phyloP scores from a whole-genome alignment of 1,284 basidiomycete species.

The Gymnopus androsaceus region DNA sequence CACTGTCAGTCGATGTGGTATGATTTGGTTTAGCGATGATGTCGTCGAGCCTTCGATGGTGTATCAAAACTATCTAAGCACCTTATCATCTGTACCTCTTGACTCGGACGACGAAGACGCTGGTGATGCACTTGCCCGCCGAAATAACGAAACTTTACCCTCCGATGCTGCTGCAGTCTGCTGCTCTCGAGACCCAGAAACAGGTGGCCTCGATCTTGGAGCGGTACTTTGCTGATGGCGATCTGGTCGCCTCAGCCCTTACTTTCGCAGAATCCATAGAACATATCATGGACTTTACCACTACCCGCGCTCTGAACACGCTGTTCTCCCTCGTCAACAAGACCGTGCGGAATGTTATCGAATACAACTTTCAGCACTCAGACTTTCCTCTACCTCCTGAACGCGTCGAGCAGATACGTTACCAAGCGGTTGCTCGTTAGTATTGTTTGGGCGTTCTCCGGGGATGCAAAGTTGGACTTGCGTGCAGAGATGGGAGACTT shows the following conservation, averaged over 20 bases:
- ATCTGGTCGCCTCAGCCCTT: constrained; percentile 81
- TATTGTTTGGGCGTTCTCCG: constrained; percentile 98
- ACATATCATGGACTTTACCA: constrained; percentile 99
- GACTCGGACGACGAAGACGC: constrained; percentile 90
- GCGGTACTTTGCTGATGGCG: constrained; percentile 81
- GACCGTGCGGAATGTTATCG: constrained; percentile 89
- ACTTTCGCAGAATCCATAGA: constrained; percentile 81
- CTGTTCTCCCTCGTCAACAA: constrained; percentile 98
- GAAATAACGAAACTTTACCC: constrained; percentile 48
- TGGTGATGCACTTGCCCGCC: constrained; percentile 61
- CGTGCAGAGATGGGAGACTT: constrained; percentile 92
- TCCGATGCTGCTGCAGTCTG: constrained; percentile 56
- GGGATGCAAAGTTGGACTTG: constrained; percentile 89
- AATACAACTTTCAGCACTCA: constrained; percentile 92
- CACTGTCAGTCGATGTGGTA: constrained; percentile 99
- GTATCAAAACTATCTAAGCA: constrained; percentile 85
- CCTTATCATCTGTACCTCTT: constrained; percentile 76
- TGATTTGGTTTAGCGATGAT: constrained; percentile 99
- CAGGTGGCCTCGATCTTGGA: constrained; percentile 79
- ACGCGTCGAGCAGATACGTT: constrained; percentile 87
- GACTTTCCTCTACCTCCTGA: constrained; percentile 91
- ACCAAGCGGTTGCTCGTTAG: constrained; percentile 89
- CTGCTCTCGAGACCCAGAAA: constrained; percentile 78
- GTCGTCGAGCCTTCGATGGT: constrained; percentile 92
- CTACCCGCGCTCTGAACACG: constrained; percentile 89